These are phyloP conservation scores for Neofusicoccum sp. DNA, from an alignment of 2,329 filamentous ascomycete species.

Conservation along the genomic window DNA sequence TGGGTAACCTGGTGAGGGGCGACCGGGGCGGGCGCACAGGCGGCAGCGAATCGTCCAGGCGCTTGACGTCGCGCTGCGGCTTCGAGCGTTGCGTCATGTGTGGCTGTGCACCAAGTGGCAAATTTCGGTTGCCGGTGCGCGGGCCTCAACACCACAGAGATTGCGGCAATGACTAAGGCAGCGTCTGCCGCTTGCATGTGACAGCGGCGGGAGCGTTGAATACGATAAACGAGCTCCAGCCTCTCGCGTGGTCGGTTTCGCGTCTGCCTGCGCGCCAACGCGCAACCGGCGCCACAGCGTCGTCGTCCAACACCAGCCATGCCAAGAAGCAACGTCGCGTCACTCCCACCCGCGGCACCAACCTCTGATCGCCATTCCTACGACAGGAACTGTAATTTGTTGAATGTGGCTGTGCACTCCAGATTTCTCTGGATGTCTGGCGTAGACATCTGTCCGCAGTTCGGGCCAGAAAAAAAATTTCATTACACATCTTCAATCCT, in stretches of 20 bases:
- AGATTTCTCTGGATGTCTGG: background rate
- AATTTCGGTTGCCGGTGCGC: background rate
- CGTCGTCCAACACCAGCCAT: background rate
- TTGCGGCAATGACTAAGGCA: background rate
- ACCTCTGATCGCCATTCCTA: background rate
- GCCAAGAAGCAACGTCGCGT: background rate
- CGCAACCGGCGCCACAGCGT: background rate
- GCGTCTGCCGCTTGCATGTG: background rate
- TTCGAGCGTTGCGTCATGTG: conserved; percentile 5
- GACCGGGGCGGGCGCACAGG: conserved; percentile 5
- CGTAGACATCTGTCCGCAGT: background rate
- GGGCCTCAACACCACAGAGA: background rate
- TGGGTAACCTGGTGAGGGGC: conserved; percentile 9
- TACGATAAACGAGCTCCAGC: conserved; percentile 3
- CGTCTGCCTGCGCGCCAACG: conserved; percentile 7
- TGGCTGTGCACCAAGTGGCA: conserved; percentile 8
- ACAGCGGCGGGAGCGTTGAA: background rate
- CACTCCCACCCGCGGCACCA: background rate
- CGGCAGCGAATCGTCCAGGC: conserved; percentile 12
- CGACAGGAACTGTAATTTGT: background rate
- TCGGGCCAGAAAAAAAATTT: background rate
- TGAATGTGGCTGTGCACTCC: conserved; percentile 2
- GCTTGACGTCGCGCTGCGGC: background rate
- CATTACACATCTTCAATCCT: too few species aligned
- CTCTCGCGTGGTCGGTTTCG: conserved; percentile 5